phyloP scores from a whole-genome alignment of 1,284 basidiomycete species.

The Sporisorium sorghi region DNA sequence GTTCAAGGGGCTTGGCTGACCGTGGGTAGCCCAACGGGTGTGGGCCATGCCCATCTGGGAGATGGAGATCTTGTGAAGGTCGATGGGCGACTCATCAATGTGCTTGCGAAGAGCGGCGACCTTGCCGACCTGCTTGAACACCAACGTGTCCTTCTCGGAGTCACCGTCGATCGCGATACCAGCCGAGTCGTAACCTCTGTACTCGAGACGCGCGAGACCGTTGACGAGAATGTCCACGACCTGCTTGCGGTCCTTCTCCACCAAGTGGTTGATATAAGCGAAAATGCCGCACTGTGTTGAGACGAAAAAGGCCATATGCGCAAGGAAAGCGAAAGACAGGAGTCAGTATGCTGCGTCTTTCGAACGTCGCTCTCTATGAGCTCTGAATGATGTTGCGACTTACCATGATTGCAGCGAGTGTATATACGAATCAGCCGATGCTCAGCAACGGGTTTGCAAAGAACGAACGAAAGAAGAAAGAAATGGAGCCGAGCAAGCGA shows the following conservation, averaged over 20 bases:
- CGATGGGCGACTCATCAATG: slow-evolving; percentile 81
- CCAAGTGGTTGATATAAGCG: slow-evolving; percentile 68
- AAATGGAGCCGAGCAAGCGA: slow-evolving; percentile 21
- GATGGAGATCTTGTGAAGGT: slow-evolving; percentile 84
- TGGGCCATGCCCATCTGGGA: slow-evolving; percentile 97
- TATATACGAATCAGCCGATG: slow-evolving; percentile 29
- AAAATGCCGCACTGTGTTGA: slow-evolving; percentile 67
- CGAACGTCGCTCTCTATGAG: no score
- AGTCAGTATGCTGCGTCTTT: neutral
- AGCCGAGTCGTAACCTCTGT: slow-evolving; percentile 97
- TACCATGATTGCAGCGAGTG: slow-evolving; percentile 36
- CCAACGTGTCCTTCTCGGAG: slow-evolving; percentile 78
- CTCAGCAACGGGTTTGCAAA: slow-evolving; percentile 33
- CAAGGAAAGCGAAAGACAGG: neutral
- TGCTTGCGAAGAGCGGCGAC: slow-evolving; percentile 92
- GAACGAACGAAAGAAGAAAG: slow-evolving; percentile 11
- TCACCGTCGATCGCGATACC: slow-evolving; percentile 93
- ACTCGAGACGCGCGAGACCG: slow-evolving; percentile 94
- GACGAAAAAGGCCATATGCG: neutral
- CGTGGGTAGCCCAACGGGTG: slow-evolving; percentile 99
- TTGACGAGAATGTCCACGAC: slow-evolving; percentile 91
- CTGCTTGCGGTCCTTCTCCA: slow-evolving; percentile 81
- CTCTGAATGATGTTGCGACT: slow-evolving; percentile 2
- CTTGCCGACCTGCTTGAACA: slow-evolving; percentile 99
- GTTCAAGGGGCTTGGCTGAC: slow-evolving; percentile 82